Base-by-base conservation (phyloP, 2,329 filamentous ascomycete genomes). In the Neonectria magnoliae region DNA sequence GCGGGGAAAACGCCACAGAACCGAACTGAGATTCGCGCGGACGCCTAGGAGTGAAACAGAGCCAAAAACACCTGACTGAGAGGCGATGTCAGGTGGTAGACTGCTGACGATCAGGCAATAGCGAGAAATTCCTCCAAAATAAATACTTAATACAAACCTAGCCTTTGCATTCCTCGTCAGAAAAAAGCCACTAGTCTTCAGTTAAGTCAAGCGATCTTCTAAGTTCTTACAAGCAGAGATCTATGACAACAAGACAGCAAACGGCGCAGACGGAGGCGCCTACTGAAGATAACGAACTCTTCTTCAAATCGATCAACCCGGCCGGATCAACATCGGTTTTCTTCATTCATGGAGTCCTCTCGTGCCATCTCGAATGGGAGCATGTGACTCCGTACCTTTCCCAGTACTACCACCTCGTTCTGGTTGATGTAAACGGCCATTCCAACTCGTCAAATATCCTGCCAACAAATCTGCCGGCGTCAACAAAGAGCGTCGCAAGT, bases 291-390 rank as follows among this genome's bases (percentile, higher is more conserved):
- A 14, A 31, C 5, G 45, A 50, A 11, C 25, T 50, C 2, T 50
- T 50, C 45, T 50, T 25, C 45, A 16, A 25, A 11, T n/a, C 25
- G 4, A 18, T 31, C 27, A 50, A 50, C 45, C 45, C 25, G 7
- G 16, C 45, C 3, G 45, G 45, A 11, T 31, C 27, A 11, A 50
- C 27, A 16, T 20, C 38, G 6, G 16, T 57, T 5, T 2, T 53
- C 18, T 31, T 45, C 33, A 3, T 50, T 11, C 27, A 50, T 11
- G 45, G 45, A n/a, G 45, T 50, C 16, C 45, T 50, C 29, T 50
- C 45, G 9, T 50, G 45, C 4, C 27, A 50, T 50, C 31, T 50
- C 18, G 53, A 55, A 20, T 55, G 53, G 53, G 53, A 44, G 10
- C 53, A 44, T 55, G 53, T 55, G 7, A 44, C 36, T 5, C 53